Percentiles rank a stretch among this genome's conserved stretches.
Evolutionary conservation across 148 eudicot genomes (phyloP).

Genomic region (Chenopodium quinoa): DNA sequence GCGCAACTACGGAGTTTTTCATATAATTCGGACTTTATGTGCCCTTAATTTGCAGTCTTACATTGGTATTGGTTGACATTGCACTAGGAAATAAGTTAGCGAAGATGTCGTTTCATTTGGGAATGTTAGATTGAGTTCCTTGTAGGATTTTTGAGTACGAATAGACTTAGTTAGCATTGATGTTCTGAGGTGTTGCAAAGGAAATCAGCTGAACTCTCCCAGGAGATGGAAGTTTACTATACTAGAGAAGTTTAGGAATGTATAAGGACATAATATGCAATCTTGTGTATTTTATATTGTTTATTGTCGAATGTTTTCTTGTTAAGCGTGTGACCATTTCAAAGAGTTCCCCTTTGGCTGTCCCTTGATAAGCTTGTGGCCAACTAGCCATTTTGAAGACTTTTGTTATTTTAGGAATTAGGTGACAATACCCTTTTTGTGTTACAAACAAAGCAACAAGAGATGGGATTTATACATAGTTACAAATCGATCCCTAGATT

Average conservation of each 20-base stretch:
- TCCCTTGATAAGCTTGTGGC: neutral
- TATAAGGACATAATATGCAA: neutral
- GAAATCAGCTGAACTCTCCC: neutral
- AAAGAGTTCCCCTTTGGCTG: neutral
- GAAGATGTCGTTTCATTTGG: neutral
- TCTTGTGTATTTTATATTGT: neutral
- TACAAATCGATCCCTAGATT: no score
- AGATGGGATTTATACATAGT: no score
- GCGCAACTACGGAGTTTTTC: neutral
- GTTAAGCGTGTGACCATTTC: neutral
- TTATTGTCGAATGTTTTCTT: neutral
- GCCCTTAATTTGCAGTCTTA: neutral
- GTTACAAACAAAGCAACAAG: neutral
- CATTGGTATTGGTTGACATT: neutral
- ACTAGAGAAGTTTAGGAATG: neutral
- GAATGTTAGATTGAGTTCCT: neutral
- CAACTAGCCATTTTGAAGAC: neutral
- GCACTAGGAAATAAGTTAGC: neutral
- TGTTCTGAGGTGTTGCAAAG: neutral
- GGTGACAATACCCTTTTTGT: neutral
- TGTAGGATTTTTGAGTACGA: constrained; percentile 1
- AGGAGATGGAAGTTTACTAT: neutral
- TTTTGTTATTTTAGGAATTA: neutral
- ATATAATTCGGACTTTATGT: neutral
- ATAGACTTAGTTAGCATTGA: neutral